Evolutionary conservation across 2,329 filamentous ascomycete species (phyloP).

Genomic region (Talaromyces piceae): DNA sequence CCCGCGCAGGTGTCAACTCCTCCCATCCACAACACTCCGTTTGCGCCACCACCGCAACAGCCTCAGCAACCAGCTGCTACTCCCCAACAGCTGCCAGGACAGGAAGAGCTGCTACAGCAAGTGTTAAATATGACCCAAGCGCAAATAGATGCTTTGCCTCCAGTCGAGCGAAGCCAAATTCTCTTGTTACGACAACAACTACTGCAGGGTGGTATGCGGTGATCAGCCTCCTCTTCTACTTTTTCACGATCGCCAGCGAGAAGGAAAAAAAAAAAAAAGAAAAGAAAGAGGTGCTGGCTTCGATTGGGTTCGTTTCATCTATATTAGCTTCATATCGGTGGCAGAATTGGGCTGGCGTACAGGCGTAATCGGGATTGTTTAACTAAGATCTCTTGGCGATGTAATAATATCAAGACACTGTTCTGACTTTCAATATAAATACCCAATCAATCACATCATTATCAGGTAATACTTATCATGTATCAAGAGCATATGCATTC

Average conservation of each 20-base stretch:
- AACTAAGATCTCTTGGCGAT: neutral
- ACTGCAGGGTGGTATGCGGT: conserved; percentile 35
- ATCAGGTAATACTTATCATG: no score
- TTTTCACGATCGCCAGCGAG: neutral
- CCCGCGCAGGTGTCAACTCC: conserved; percentile 47
- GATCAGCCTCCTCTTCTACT: neutral
- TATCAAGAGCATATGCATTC: no score
- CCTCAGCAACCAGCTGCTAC: conserved; percentile 19
- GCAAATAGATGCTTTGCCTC: conserved; percentile 70
- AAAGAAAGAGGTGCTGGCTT: no score
- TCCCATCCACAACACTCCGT: conserved; percentile 37
- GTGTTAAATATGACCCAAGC: conserved; percentile 74
- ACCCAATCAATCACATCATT: no score
- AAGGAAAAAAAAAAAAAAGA: neutral
- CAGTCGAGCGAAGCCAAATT: conserved; percentile 69
- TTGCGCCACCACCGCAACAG: conserved; percentile 39
- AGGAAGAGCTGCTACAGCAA: conserved; percentile 69
- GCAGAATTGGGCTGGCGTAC: neutral
- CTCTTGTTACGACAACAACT: conserved; percentile 65
- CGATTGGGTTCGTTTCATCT: neutral
- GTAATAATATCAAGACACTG: neutral
- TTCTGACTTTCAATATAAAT: neutral
- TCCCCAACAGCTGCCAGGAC: conserved; percentile 47
- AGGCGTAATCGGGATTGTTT: neutral
- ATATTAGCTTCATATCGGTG: neutral